Base-by-base conservation (phyloP, 768 basidiomycete species). In the Hygrophorus pudorinus region DNA sequence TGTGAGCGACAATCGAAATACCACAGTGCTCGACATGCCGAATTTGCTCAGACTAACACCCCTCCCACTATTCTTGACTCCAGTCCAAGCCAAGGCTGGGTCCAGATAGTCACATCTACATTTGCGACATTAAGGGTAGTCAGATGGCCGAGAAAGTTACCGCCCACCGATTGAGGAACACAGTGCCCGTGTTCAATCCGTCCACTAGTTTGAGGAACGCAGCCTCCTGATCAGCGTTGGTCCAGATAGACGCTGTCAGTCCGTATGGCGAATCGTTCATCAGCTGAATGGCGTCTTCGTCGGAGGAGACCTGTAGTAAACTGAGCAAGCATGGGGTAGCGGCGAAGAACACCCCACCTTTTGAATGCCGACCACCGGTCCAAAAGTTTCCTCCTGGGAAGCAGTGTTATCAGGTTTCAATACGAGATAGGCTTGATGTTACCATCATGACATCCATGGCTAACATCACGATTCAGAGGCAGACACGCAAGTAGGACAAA, bases 261-360 rank as follows among this genome's bases (percentile, higher is more conserved):
- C 96, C 96, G 57, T 93, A 98, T 0, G 77, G 78, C 12, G 93
- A 96, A 60, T 98, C 92, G 60, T 99, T 98, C 87, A 99, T 99
- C 27, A 98, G 74, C 13, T 63, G 59, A 45, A 97, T 65, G 1
- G 96, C 96, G 58, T 94, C 90, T 36, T 81, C 85, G 58, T 97
- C 96, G 0, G 79, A 79, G 7, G 73, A 67, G 16, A 90, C 85
- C 85, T 86, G 41, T 2, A 37, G 16, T 37, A 31, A 3, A 13
- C 7, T 37, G 9, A 28, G 30, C 1, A n/a, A 30, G 47, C 16
- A 20, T 17, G n/a, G n/a, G 16, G 5, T 21, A 10, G 3, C 16
- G n/a, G 37, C 16, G 5, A 14, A 46, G 14, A 14, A 10, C 5
- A 46, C n/a, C 58, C 44, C 3, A 88, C 92, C 72, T 91, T 93